Percentiles rank a stretch among this genome's conserved stretches.
Conservation (phyloP, 2,329 filamentous ascomycete species). For the Sporothrix pallida region DNA sequence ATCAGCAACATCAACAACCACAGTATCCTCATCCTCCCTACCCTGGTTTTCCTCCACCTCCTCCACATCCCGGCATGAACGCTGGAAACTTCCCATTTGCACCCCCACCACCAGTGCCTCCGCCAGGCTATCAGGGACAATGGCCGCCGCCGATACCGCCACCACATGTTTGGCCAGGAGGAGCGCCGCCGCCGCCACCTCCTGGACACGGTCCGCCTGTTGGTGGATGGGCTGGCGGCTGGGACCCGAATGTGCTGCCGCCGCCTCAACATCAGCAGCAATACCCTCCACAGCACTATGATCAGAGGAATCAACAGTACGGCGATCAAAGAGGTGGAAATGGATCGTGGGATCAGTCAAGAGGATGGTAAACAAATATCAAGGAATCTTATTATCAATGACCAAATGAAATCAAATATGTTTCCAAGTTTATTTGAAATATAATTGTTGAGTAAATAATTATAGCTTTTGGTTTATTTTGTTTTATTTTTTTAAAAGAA, state of each 20-base stretch:
- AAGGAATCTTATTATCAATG: not conserved
- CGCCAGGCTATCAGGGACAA: constrained; percentile 34
- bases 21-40: not conserved
- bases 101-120: constrained; percentile 27
- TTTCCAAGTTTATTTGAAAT: too few species aligned
- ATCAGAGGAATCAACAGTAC: not conserved
- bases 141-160: constrained; percentile 36
- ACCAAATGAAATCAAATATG: too few species aligned
- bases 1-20: not conserved
- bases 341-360: constrained; percentile 6
- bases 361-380: not conserved
- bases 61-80: not conserved
- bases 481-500: not conserved
- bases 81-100: constrained; percentile 12
- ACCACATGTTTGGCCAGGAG: constrained; percentile 12
- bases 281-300: constrained; percentile 16
- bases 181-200: not conserved
- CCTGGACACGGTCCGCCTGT: not conserved
- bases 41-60: not conserved
- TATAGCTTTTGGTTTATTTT: not conserved
- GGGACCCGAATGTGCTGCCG: not conserved
- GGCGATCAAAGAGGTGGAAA: not conserved
- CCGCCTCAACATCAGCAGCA: constrained; percentile 18
- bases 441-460: too few species aligned
- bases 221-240: not conserved